A percentile compares a stretch with the other conserved stretches of the same genome.
These are phyloP conservation scores for Phytophthora cajani DNA, from an alignment of 352 stramenopile species.

Conservation along the genomic window DNA sequence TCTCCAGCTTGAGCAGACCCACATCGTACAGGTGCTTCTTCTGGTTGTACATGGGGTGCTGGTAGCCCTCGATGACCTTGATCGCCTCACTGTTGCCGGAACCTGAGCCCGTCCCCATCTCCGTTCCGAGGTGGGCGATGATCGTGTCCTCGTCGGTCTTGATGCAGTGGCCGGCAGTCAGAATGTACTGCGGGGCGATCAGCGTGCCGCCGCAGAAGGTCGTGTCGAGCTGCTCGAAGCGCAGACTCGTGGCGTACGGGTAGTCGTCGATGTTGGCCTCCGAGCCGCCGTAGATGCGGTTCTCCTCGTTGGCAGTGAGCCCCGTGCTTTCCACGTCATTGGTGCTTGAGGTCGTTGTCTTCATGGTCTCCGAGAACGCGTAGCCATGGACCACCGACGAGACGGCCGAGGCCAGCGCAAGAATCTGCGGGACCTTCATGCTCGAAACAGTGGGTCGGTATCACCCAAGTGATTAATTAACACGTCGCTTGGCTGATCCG, in stretches of 20 bases:
- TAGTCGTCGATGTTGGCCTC: constrained; percentile 56
- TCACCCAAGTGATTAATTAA: constrained; percentile 17
- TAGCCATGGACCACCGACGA: constrained; percentile 23
- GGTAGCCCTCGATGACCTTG: constrained; percentile 30
- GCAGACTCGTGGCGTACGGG: constrained; percentile 57
- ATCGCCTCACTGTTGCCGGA: constrained; percentile 26
- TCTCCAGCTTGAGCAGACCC: constrained; percentile 37
- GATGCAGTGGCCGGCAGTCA: constrained; percentile 77
- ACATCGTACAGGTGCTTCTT: constrained; percentile 35
- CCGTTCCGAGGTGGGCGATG: constrained; percentile 41
- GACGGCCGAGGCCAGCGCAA: constrained; percentile 28
- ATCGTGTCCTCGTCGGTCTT: constrained; percentile 43
- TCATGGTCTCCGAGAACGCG: constrained; percentile 39
- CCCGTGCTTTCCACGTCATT: constrained; percentile 22
- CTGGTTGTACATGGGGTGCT: constrained; percentile 36
- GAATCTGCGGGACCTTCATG: constrained; percentile 29
- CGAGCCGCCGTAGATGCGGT: constrained; percentile 58
- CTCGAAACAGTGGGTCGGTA: background rate
- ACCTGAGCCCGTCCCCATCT: constrained; percentile 15
- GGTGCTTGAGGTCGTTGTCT: constrained; percentile 1
- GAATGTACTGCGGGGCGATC: constrained; percentile 61
- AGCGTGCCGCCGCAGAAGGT: constrained; percentile 70
- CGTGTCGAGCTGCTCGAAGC: constrained; percentile 35
- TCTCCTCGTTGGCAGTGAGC: constrained; percentile 30
- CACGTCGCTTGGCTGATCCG: background rate